These are phyloP conservation scores for Phytopythium kandeliae DNA, from an alignment of 352 stramenopile species.

Conservation along the genomic window DNA sequence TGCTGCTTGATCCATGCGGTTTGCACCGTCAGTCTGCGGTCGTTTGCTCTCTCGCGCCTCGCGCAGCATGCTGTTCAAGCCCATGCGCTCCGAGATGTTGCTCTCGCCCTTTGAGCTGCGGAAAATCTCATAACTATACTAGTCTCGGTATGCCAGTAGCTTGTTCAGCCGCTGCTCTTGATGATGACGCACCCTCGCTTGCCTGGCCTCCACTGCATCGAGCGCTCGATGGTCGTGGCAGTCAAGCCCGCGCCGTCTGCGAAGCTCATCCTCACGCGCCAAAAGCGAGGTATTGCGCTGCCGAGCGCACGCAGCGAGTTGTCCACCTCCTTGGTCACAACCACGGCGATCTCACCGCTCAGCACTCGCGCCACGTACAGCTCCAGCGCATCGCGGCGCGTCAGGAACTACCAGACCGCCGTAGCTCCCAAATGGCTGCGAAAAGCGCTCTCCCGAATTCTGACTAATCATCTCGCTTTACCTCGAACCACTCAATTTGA, in stretches of 20 bases:
- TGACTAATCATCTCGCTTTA: no score
- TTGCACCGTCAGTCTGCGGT: no score
- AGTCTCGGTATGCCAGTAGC: neutral
- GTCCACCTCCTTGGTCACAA: neutral
- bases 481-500: no score
- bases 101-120: neutral
- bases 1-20: neutral
- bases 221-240: neutral
- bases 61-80: neutral
- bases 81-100: neutral
- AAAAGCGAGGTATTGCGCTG: neutral
- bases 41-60: neutral
- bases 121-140: neutral
- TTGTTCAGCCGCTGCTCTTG: neutral
- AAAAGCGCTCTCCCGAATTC: no score
- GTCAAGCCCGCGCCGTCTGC: no score
- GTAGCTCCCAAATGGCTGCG: no score
- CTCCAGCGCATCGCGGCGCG: neutral
- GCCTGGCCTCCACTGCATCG: neutral
- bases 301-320: neutral
- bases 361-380: neutral
- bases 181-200: neutral
- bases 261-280: neutral
- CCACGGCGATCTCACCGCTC: neutral
- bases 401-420: no score